A percentile compares a stretch with the other conserved stretches of the same genome.
Conservation (phyloP, 192 early-diverging fungal species). For the Linnemannia schmuckeri region DNA sequence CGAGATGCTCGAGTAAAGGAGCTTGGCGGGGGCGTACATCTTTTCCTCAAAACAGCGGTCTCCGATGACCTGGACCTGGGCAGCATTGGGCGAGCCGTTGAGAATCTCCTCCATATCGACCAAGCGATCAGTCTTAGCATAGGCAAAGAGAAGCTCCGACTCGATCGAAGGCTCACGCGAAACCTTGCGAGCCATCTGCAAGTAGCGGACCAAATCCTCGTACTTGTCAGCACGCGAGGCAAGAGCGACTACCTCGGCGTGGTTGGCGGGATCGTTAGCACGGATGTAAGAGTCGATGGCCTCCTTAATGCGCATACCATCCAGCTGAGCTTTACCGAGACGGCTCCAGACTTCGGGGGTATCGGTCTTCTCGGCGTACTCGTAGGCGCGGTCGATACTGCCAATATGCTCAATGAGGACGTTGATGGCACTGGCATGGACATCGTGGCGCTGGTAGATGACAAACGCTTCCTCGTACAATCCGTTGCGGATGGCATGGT, state of each 20-base stretch:
- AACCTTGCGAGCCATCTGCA: conserved; percentile 94
- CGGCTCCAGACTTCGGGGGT: conserved; percentile 93
- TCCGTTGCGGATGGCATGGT: conserved; percentile 90
- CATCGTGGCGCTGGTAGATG: conserved; percentile 96
- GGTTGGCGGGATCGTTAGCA: conserved; percentile 92
- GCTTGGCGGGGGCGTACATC: conserved; percentile 93
- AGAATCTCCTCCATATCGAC: conserved; percentile 97
- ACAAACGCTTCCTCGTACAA: conserved; percentile 97
- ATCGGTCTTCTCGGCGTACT: conserved; percentile 95
- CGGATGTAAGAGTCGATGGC: conserved; percentile 98
- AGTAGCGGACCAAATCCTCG: conserved; percentile 93
- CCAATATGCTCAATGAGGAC: conserved; percentile 95
- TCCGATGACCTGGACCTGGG: conserved; percentile 92
- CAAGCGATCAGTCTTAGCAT: conserved; percentile 93
- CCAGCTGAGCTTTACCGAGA: conserved; percentile 96
- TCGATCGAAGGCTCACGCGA: conserved; percentile 95
- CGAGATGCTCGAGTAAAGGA: conserved; percentile 95
- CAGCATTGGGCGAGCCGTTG: conserved; percentile 87
- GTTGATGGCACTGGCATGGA: conserved; percentile 88
- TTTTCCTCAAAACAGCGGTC: conserved; percentile 95
- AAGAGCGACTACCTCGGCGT: conserved; percentile 87
- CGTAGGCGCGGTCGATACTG: conserved; percentile 94
- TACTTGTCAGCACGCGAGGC: conserved; percentile 90
- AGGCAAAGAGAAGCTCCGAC: conserved; percentile 95
- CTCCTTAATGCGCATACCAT: conserved; percentile 91